phyloP scores from a whole-genome alignment of 2,329 filamentous ascomycete genomes.

The Pezicula carpinea region DNA sequence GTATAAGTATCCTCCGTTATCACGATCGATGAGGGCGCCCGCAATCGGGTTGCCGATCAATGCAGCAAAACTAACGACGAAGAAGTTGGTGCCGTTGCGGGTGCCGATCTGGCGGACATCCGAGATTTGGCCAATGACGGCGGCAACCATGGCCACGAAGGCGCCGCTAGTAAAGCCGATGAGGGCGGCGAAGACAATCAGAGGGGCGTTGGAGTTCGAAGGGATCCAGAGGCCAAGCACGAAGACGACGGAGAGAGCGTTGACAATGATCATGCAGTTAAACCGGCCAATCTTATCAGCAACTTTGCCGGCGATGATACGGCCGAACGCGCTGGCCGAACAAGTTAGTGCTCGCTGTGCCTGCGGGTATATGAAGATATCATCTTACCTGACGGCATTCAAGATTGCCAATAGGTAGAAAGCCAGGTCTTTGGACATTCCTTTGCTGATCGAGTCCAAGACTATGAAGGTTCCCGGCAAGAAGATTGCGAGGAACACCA shows the following conservation, averaged over 20 bases:
- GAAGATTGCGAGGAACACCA: slow-evolving; percentile 34
- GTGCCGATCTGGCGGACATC: slow-evolving; percentile 65
- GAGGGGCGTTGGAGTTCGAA: slow-evolving; percentile 43
- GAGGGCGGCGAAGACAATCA: slow-evolving; percentile 56
- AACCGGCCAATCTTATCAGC: slow-evolving; percentile 48
- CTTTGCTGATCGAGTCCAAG: slow-evolving; percentile 36
- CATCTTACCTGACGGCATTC: slow-evolving; percentile 32
- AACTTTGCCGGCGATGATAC: slow-evolving; percentile 45
- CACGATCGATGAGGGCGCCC: slow-evolving; percentile 41
- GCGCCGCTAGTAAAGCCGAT: slow-evolving; percentile 64
- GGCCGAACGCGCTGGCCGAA: slow-evolving; percentile 33
- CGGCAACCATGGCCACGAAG: slow-evolving; percentile 55
- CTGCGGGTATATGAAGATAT: too few relatives aligned
- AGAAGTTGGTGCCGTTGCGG: slow-evolving; percentile 58
- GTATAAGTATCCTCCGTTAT: neutral
- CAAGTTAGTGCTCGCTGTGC: neutral
- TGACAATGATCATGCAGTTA: slow-evolving; percentile 32
- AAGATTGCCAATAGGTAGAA: slow-evolving; percentile 47
- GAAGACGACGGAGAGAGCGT: slow-evolving; percentile 34
- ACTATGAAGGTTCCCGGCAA: slow-evolving; percentile 36
- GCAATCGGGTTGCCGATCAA: slow-evolving; percentile 62
- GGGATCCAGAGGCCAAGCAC: slow-evolving; percentile 47
- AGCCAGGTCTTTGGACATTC: slow-evolving; percentile 39
- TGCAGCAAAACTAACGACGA: slow-evolving; percentile 54
- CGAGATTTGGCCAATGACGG: slow-evolving; percentile 62